Conservation (phyloP, 2,329 filamentous ascomycete species). For the Podosphaera xanthii region DNA sequence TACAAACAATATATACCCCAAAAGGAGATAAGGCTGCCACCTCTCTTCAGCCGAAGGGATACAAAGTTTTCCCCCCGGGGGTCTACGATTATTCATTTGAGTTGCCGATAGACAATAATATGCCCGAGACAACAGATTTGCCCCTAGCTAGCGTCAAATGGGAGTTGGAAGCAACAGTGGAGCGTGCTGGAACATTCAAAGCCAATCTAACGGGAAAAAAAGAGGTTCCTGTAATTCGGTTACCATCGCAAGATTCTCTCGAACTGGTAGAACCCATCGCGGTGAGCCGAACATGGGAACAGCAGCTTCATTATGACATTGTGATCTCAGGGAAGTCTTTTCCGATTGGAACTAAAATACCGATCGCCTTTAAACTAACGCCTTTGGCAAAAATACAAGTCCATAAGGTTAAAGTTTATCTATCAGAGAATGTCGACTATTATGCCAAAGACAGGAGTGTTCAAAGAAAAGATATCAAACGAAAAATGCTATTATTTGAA, state of each 20-base stretch:
- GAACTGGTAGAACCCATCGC: slow-evolving; percentile 55
- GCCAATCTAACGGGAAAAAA: slow-evolving; percentile 43
- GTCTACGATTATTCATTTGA: slow-evolving; percentile 40
- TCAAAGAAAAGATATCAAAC: slow-evolving; percentile 40
- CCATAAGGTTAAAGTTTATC: slow-evolving; percentile 49
- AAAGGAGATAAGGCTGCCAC: slow-evolving; percentile 35
- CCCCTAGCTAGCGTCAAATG: slow-evolving; percentile 49
- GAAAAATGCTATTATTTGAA: slow-evolving; percentile 48
- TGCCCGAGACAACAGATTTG: slow-evolving; percentile 49
- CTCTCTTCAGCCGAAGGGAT: slow-evolving; percentile 37
- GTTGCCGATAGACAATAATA: slow-evolving; percentile 54
- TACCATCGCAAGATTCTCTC: slow-evolving; percentile 44
- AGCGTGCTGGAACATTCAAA: slow-evolving; percentile 47
- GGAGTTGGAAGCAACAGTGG: slow-evolving; percentile 43
- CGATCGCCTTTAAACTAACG: slow-evolving; percentile 54
- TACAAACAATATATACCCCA: slow-evolving; percentile 44
- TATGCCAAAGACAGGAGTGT: slow-evolving; percentile 45
- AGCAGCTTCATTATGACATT: slow-evolving; percentile 55
- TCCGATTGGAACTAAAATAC: slow-evolving; percentile 45
- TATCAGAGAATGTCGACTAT: slow-evolving; percentile 52
- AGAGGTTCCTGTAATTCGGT: slow-evolving; percentile 44
- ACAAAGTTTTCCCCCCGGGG: slow-evolving; percentile 37
- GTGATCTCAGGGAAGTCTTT: slow-evolving; percentile 61
- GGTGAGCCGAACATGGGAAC: slow-evolving; percentile 54
- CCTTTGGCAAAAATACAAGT: slow-evolving; percentile 53